Evolutionary conservation across 768 basidiomycete genomes (phyloP), one percentile per base, ranked within the genome.

Genomic region (Tricholoma terreum): DNA sequence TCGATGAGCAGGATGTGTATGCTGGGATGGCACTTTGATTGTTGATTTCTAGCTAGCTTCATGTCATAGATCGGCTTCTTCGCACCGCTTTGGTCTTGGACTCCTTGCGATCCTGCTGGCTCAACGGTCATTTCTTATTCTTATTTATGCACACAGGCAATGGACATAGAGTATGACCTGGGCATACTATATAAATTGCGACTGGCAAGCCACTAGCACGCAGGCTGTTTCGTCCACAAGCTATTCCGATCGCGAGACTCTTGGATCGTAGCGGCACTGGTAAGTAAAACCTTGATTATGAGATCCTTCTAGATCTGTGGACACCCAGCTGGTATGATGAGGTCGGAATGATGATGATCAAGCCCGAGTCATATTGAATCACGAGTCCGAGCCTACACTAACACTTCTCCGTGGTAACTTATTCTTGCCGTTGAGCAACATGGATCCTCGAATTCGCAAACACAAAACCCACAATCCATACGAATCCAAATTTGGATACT

Each of bases 401-500:
- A n/a, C 24, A 27, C 2, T 27, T 6, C 24, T 27, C 24, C 24
- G 2, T 3, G 24, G 24, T 36, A 36, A 1, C 14, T 2, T 14
- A 35, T 14, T 42, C 40, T 42, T 42, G 6, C 40, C 40, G 40
- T 42, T 42, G 19, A 27, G 24, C 15, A 17, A 30, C 6, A 61
- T 61, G 57, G 55, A 46, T 42, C 2, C 11, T 35, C 21, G n/a
- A 50, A 61, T 59, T 19, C 62, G 61, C 38, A 55, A 61, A 52
- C 58, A 65, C 54, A 61, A 61, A 60, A 83, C 79, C 6, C 40
- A 63, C 6, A 83, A 82, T 64, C 80, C 81, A 5, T 84, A 80
- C 65, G 81, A 84, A 63, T 61, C 63, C 12, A 61, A 72, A 55
- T 82, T 81, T 57, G 81, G 81, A 0, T 83, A 82, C 65, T 81